Evolutionary conservation across 2,329 filamentous ascomycete genomes (phyloP).

Genomic region (Colletotrichum phormii): DNA sequence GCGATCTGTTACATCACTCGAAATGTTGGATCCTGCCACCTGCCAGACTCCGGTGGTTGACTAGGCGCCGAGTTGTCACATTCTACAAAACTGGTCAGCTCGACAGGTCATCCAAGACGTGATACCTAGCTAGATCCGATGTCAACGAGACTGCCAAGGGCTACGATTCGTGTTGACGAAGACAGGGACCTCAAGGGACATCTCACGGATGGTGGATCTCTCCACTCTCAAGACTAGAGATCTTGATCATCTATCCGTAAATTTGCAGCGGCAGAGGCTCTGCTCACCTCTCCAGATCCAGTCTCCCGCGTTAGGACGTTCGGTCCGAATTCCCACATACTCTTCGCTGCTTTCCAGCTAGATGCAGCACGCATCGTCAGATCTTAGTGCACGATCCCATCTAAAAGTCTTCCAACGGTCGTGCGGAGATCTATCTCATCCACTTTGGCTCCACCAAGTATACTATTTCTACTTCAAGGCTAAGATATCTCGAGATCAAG

Average conservation of each 20-base stretch:
- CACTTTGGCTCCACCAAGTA: background rate
- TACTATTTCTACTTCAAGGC: background rate
- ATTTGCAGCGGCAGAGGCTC: background rate
- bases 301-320: background rate
- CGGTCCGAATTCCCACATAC: slow-evolving; percentile 6
- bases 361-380: background rate
- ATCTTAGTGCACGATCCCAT: background rate
- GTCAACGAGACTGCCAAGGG: background rate
- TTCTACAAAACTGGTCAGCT: slow-evolving; percentile 7
- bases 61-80: slow-evolving; percentile 2
- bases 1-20: slow-evolving; percentile 33
- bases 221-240: background rate
- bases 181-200: background rate
- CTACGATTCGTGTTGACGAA: background rate
- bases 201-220: background rate
- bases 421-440: background rate
- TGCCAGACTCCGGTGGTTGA: slow-evolving; percentile 13
- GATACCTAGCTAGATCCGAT: background rate
- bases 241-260: background rate
- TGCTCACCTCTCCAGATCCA: slow-evolving; percentile 4
- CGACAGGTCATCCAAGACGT: background rate
- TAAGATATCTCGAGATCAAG: background rate
- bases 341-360: background rate
- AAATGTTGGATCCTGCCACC: slow-evolving; percentile 14
- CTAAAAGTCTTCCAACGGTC: background rate